Base-by-base conservation (phyloP, 2,329 filamentous ascomycete genomes). In the Neocucurbitaria cava region DNA sequence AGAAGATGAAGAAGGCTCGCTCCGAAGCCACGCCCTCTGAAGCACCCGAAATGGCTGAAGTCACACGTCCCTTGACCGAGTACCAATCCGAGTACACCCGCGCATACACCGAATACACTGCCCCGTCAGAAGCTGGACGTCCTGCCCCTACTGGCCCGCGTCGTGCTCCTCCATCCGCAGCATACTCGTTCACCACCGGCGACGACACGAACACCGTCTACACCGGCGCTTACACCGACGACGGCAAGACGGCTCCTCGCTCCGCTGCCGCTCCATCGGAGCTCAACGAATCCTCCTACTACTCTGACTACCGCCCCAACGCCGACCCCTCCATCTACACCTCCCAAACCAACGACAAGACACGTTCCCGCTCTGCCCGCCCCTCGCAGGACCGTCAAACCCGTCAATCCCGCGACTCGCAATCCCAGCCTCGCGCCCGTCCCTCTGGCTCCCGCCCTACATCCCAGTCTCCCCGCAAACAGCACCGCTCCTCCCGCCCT, bases 131-230 rank as follows among this genome's bases (percentile, higher is more conserved):
- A 35, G 59, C 55, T 10, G 52, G 51, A 5, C 47, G 48, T 28
- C 52, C 56, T n/a, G 61, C 62, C 18, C 65, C 53, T 15, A 54
- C 52, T 35, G 38, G 58, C n/a, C 59, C 64, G 35, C 72, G 69
- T 36, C 74, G 73, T 45, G 66, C 70, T 39, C 66, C 70, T 48
- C 74, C 74, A 1, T 74, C 72, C 2, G 70, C 68, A 11, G 73
- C 75, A 7, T 83, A 82, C 68, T 82, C 81, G 5, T 83, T 83
- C 68, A 78, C 75, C 24, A 76, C 78, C 10, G 81, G 81, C 42
- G 79, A 78, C 50, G 81, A 82, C 26, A 73, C 76, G 59, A 71
- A 63, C 17, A 76, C 73, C 18, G 68, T 76, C 15, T 79, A 81
- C 70, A 79, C 78, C 0, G 72, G 69, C 48, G 65, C 70, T 45